phyloP scores from a whole-genome alignment of 768 basidiomycete species.

The Tubosaeta brunneosetosa region DNA sequence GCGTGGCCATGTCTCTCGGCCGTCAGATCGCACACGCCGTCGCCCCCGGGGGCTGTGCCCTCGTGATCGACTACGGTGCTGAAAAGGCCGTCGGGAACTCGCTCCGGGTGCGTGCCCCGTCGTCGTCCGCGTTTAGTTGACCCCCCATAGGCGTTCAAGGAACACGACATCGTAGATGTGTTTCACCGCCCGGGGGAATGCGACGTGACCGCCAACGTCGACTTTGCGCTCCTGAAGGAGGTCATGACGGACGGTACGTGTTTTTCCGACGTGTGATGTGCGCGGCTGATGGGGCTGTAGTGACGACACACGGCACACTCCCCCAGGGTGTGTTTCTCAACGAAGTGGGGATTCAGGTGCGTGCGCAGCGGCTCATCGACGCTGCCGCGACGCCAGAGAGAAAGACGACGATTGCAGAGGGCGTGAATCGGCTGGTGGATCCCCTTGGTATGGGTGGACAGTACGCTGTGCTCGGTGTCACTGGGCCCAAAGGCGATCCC shows the following conservation, averaged over 20 bases:
- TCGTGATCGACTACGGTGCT: constrained; percentile 89
- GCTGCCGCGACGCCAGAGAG: constrained; percentile 48
- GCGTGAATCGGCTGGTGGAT: constrained; percentile 72
- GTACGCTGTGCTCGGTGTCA: constrained; percentile 75
- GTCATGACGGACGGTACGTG: constrained; percentile 61
- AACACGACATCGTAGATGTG: constrained; percentile 78
- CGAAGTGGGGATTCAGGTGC: constrained; percentile 68
- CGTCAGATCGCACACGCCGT: constrained; percentile 65
- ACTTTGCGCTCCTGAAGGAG: constrained; percentile 86
- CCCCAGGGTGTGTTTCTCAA: constrained; percentile 73
- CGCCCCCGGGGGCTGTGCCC: constrained; percentile 43
- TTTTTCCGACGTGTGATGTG: not conserved
- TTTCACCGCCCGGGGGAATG: constrained; percentile 83
- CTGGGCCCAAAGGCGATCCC: constrained; percentile 6
- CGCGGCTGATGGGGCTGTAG: constrained; percentile 21
- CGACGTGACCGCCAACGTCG: constrained; percentile 95
- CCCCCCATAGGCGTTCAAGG: constrained; percentile 71
- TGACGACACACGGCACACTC: constrained; percentile 59
- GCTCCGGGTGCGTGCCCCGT: constrained; percentile 60
- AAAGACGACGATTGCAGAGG: constrained; percentile 48
- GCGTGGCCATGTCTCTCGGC: constrained; percentile 62
- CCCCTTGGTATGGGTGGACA: constrained; percentile 79
- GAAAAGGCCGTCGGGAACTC: constrained; percentile 65
- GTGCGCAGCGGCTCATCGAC: constrained; percentile 59
- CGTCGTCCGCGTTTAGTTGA: not conserved